Evolutionary conservation across 2,329 filamentous ascomycete species (phyloP), one percentile per base, ranked within the genome.

Genomic region (Escovopsis sp.): DNA sequence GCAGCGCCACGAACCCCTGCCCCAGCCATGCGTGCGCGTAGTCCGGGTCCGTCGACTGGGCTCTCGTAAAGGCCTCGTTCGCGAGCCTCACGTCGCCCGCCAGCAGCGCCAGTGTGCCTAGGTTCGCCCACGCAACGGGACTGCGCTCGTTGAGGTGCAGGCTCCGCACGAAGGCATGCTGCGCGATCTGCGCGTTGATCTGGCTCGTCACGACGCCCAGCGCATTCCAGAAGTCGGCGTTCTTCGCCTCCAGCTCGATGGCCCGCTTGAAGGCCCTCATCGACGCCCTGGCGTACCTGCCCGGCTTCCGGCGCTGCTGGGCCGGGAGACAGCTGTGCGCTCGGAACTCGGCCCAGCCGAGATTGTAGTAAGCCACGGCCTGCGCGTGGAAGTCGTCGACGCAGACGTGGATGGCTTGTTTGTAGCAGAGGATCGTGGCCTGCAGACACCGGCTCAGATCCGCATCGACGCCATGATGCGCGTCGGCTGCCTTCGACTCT

Each of bases 211-310:
- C 86, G 4, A 96, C 85, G 39, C 89, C 91, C 3, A 98, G 71
- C 0, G 91, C 81, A 55, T 96, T 96, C 91, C 91, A 98, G 59
- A 96, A 96, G 50, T 96, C 89, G 0, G 85, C 69, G 55, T 96
- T 98, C 40, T 87, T 84, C 7, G 88, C 84, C 60, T 98, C 93
- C 1, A 95, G 70, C 61, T 96, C 91, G 49, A 98, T 98, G 1
- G 91, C 84, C 36, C 85, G 74, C 64, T 98, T 98, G 71, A 98
- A 96, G 52, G 85, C 91, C 42, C 80, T 74, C 48, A 96, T 81
- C 1, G 91, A 76, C 7, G 87, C 80, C 57, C 82, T 88, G 37
- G 91, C 67, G 50, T 86, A 87, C 50, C 71, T 72, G 54, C 76
- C 72, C 14, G 71, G 68, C 52, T 71, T 81, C 53, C 76, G 78